phyloP scores from a whole-genome alignment of 140 eudicot species.

The Stevia rebaudiana region DNA sequence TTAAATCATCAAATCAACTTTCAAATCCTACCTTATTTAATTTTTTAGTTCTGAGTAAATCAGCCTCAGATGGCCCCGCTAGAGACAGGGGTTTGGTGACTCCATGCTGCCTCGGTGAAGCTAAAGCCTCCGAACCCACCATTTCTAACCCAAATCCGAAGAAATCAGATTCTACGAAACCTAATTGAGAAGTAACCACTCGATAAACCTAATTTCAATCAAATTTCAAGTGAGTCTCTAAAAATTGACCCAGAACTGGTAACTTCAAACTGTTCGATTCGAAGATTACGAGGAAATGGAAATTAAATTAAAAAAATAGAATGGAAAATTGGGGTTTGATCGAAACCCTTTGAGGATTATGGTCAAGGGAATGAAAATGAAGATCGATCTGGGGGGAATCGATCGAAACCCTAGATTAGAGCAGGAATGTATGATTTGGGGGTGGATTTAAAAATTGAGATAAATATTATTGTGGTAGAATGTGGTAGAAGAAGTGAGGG shows the following conservation, averaged over 20 bases:
- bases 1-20: not conserved
- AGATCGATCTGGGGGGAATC: slow-evolving; percentile 14
- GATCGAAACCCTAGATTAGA: slow-evolving; percentile 14
- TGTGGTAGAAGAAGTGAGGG: not conserved
- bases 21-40: slow-evolving; percentile 47
- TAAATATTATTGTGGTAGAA: not conserved
- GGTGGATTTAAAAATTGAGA: not conserved
- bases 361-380: not conserved
- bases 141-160: slow-evolving; percentile 7
- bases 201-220: not conserved
- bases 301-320: not conserved
- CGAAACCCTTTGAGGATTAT: not conserved
- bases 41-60: slow-evolving; percentile 50
- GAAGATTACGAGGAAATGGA: not conserved
- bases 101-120: slow-evolving; percentile 32
- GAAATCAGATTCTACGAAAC: not conserved
- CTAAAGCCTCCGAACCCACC: slow-evolving; percentile 33
- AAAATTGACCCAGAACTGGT: not conserved
- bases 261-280: not conserved
- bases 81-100: slow-evolving; percentile 51
- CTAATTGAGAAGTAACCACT: slow-evolving; percentile 9
- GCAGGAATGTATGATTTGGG: not conserved
- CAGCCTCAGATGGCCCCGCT: slow-evolving; percentile 64
- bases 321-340: slow-evolving; percentile 12
- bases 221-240: not conserved